Evolutionary conservation across 306 rosid genomes (phyloP), one percentile per base, ranked within the genome.

Genomic region (Psophocarpus tetragonolobus): DNA sequence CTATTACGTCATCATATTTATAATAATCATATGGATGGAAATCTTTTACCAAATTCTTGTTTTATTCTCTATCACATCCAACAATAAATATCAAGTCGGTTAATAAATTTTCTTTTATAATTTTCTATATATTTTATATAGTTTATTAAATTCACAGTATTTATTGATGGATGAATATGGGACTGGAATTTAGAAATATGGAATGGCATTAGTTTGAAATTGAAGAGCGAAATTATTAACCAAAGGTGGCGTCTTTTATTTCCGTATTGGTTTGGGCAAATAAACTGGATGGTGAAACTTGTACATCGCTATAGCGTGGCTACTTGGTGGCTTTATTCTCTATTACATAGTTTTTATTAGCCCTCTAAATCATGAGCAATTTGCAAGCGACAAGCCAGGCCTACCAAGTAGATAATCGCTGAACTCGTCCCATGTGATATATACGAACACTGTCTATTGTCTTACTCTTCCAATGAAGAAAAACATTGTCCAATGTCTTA

Each of bases 401-500:
- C 88, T 79, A 85, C 86, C 80, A 75, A 71, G 54, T 64, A 70
- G 76, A 78, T 38, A n/a, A 82, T 56, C 78, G 76, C 30, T 32
- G 53, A 50, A 61, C 14, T 71, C 81, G 9, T 50, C 77, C 88
- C 86, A 85, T 82, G 88, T 85, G 88, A 85, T 71, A 14, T 20
- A 75, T 56, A 64, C 60, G 39, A 57, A 45, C 84, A n/a, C 27
- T 79, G 88, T 85, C 84, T 24, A 26, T 82, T 79, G 86, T 82
- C 88, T 71, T 85, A 71, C 77, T 75, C 88, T 75, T 79, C 75
- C 71, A 68, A 60, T 15, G 21, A 42, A 35, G 45, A n/a, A 68
- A 75, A 64, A 45, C 79, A 45, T n/a, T 47, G 73, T 58, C 84
- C 66, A 58, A 24, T 79, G 82, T 75, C 88, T 75, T 32, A 36